Conservation (phyloP, 257 asterid species). For the Fraxinus americana region DNA sequence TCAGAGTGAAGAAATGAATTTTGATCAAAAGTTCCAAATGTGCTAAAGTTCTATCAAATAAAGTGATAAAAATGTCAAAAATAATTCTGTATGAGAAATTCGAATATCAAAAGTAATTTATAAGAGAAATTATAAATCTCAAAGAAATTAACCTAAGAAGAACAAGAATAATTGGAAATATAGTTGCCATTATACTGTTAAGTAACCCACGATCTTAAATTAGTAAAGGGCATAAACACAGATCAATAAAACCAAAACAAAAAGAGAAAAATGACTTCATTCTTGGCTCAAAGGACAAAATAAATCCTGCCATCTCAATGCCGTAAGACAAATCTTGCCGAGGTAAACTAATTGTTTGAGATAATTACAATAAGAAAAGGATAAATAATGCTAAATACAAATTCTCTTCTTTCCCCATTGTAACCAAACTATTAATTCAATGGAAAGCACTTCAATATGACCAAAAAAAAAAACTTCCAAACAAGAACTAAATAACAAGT, state of each 20-base stretch:
- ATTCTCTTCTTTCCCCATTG: not conserved
- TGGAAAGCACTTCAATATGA: not conserved
- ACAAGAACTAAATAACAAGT: not conserved
- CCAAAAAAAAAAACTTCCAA: not conserved
- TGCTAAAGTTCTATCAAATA: constrained; percentile 9
- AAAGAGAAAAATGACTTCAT: no score
- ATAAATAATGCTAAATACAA: not conserved
- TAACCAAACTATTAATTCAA: not conserved
- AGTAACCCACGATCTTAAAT: not conserved
- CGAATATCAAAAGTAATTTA: not conserved
- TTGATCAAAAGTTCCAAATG: constrained; percentile 4
- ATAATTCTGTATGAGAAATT: constrained; percentile 1
- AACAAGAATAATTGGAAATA: not conserved
- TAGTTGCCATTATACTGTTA: not conserved
- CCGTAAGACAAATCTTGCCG: no score
- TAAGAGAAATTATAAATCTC: not conserved
- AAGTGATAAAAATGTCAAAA: constrained; percentile 1
- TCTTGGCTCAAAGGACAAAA: no score
- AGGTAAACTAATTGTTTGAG: no score
- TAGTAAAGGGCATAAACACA: not conserved
- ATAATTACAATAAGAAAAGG: not conserved
- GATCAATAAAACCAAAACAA: not conserved
- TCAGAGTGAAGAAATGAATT: no score
- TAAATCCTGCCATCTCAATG: no score
- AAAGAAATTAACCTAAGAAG: constrained; percentile 3